These are phyloP conservation scores for Tagetes patula DNA, from an alignment of 129 eudicot genomes.

Conservation along the genomic window DNA sequence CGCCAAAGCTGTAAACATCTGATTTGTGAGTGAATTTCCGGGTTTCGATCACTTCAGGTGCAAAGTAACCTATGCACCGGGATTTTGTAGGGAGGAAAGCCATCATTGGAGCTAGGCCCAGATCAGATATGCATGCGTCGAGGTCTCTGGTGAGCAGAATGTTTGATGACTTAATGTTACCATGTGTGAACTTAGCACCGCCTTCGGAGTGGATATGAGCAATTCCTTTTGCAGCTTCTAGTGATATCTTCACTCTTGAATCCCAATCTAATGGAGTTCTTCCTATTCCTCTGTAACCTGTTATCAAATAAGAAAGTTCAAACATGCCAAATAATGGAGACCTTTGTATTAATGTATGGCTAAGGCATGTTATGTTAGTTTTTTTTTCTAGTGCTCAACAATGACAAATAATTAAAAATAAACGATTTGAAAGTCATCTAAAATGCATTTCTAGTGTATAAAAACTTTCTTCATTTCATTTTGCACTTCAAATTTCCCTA, in stretches of 20 bases:
- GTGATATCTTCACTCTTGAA: constrained; percentile 59
- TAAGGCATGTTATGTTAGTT: background rate
- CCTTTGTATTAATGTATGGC: too few relatives aligned
- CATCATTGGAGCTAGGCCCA: constrained; percentile 68
- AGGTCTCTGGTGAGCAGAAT: constrained; percentile 60
- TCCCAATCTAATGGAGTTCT: constrained; percentile 78
- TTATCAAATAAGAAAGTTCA: background rate
- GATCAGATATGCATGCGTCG: constrained; percentile 62
- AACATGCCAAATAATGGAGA: background rate
- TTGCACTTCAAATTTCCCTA: too few relatives aligned
- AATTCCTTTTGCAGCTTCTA: constrained; percentile 73
- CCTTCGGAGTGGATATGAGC: constrained; percentile 70
- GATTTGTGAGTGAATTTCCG: constrained; percentile 68
- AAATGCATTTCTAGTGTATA: background rate
- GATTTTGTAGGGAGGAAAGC: constrained; percentile 40
- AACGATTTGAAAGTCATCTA: background rate
- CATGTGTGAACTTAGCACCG: constrained; percentile 60
- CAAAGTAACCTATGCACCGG: constrained; percentile 64
- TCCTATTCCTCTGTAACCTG: constrained; percentile 70
- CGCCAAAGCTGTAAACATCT: constrained; percentile 93
- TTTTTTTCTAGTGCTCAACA: background rate
- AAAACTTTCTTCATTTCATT: background rate
- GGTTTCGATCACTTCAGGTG: constrained; percentile 80
- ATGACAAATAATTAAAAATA: background rate
- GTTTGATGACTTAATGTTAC: constrained; percentile 91